These are phyloP conservation scores for Axilococcus clingmanii DNA, from an alignment of 139 green algal species.

Conservation along the genomic window DNA sequence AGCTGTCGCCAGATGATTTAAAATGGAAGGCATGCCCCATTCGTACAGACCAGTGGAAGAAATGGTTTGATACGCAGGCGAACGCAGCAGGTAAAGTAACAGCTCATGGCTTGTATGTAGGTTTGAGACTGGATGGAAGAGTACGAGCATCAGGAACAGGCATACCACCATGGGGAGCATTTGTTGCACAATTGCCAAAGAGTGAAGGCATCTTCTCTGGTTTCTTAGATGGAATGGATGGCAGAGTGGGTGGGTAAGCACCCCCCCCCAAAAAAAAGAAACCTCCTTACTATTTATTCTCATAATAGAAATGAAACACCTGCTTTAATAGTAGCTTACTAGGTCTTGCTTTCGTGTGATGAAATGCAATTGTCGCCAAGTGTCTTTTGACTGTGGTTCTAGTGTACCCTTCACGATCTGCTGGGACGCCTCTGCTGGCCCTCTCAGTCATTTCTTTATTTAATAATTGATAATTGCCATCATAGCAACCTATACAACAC, in stretches of 20 bases:
- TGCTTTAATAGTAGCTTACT: not conserved
- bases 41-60: slow-evolving; percentile 33
- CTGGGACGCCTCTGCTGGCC: too few species aligned
- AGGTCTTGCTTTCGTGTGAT: not conserved
- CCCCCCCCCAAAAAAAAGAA: too few species aligned
- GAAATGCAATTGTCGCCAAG: too few species aligned
- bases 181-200: slow-evolving; percentile 49
- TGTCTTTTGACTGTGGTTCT: too few species aligned
- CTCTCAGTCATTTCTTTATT: too few species aligned
- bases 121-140: slow-evolving; percentile 62
- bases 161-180: slow-evolving; percentile 42
- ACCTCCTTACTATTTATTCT: too few species aligned
- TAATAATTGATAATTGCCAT: too few species aligned
- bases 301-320: too few species aligned
- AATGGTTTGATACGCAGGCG: slow-evolving; percentile 66
- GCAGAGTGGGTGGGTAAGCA: too few species aligned
- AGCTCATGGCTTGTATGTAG: slow-evolving; percentile 51
- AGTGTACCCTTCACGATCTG: too few species aligned
- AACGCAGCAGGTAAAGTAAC: slow-evolving; percentile 13
- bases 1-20: not conserved
- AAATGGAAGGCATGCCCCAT: slow-evolving; percentile 49
- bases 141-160: slow-evolving; percentile 56
- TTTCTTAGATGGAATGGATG: slow-evolving; percentile 69
- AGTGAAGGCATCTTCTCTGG: slow-evolving; percentile 46
- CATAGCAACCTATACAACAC: too few species aligned